Base-by-base conservation (phyloP, 257 asterid genomes). In the Capsicum chinense region DNA sequence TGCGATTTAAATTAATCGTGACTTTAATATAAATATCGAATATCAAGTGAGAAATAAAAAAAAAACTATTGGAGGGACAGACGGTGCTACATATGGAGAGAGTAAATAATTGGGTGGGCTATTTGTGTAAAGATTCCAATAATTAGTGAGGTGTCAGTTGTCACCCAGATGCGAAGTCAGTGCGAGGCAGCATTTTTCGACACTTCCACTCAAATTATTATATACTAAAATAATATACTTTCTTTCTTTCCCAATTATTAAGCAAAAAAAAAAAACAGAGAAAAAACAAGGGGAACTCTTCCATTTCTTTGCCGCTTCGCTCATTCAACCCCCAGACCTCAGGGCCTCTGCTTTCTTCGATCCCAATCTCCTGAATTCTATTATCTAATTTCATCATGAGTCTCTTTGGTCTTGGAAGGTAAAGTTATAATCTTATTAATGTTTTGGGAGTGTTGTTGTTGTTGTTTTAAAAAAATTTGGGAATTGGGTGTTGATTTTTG, bases 401-500 rank as follows among this genome's bases (percentile, higher is more conserved):
- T 95, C 97, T 95, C 88, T 95, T 95, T 84, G 98, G 98, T 86
- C 92, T 95, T 19, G 98, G 98, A 92, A 92, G 98, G 98, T 93
- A 86, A 88, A 67, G 5, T 54, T 76, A 5, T 0, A 7, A 54
- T 52, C 5, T 37, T 33, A n/a, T 42, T 54, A 35, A 5, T 48
- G 42, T 70, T 33, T 44, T 86, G 70, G 42, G 26, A 9, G 5
- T 39, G 42, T 39, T 39, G 42, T 39, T 39, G 5, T 39, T 39
- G 57, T 66, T 48, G n/a, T 5, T 44, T 47, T 76, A 26, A 26
- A 26, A 26, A 26, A 26, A 26, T 57, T 2, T 33, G n/a, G 33
- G 26, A 50, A n/a, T 48, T 68, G 56, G 78, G 13, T 68, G 39
- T 11, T n/a, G 16, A 7, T 67, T 58, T 12, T 9, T 68, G 3